Conservation (phyloP, 306 rosid genomes). For the Medicago truncatula region DNA sequence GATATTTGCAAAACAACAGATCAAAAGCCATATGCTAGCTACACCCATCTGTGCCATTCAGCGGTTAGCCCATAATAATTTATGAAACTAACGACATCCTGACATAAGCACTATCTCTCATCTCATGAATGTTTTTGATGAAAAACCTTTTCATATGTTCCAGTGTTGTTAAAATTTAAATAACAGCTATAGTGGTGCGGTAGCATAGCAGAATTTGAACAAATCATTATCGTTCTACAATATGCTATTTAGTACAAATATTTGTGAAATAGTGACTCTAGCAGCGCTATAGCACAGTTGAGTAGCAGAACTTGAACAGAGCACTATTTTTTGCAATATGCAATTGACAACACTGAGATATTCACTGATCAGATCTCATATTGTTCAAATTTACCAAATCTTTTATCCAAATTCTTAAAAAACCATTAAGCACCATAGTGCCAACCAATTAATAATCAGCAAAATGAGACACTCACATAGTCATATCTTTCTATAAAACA, state of each 20-base stretch:
- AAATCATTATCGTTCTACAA: too few relatives aligned
- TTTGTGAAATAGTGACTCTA: too few relatives aligned
- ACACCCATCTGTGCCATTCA: background rate
- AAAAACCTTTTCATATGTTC: background rate
- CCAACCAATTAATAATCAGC: background rate
- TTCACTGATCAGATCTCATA: background rate
- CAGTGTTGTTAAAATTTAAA: too few relatives aligned
- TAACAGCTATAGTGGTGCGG: too few relatives aligned
- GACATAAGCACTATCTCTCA: conserved; percentile 5
- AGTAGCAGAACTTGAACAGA: too few relatives aligned
- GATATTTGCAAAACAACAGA: background rate
- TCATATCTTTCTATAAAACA: conserved; percentile 7
- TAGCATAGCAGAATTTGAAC: too few relatives aligned
- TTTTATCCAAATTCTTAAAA: background rate
- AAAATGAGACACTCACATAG: conserved; percentile 10
- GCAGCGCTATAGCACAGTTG: too few relatives aligned
- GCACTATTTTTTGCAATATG: too few relatives aligned
- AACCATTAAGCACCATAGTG: background rate
- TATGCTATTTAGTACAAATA: too few relatives aligned
- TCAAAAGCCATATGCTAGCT: background rate
- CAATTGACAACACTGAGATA: background rate
- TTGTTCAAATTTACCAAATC: background rate
- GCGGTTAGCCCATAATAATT: too few relatives aligned
- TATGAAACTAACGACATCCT: background rate
- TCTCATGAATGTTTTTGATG: conserved; percentile 3